These are phyloP conservation scores for Russula olivacea DNA, from an alignment of 768 basidiomycete genomes.

Conservation along the genomic window DNA sequence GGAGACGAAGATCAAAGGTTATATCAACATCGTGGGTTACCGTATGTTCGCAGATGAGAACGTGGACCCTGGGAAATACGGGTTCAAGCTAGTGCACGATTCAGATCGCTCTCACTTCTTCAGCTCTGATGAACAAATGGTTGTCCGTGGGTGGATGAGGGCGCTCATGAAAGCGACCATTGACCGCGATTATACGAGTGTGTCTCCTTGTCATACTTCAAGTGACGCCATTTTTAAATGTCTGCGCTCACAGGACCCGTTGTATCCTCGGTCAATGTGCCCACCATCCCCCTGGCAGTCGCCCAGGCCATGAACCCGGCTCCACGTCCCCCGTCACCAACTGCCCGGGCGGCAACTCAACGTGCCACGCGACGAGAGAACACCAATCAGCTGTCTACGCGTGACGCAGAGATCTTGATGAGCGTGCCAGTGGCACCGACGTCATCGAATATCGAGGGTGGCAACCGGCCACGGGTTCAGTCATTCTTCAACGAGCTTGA, in stretches of 20 bases:
- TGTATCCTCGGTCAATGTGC: constrained; percentile 93
- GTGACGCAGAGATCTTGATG: constrained; percentile 66
- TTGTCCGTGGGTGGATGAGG: constrained; percentile 99
- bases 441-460: constrained; percentile 28
- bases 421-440: constrained; percentile 57
- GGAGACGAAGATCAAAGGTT: constrained; percentile 97
- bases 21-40: constrained; percentile 86
- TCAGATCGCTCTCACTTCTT: constrained; percentile 84
- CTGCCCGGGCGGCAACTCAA: constrained; percentile 81
- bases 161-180: constrained; percentile 99
- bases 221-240: not conserved
- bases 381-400: constrained; percentile 70
- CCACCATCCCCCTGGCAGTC: constrained; percentile 89
- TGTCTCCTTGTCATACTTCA: constrained; percentile 28
- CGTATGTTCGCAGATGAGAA: constrained; percentile 91
- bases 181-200: constrained; percentile 85
- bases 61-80: constrained; percentile 86
- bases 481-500: constrained; percentile 44
- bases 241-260: constrained; percentile 61
- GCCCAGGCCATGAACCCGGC: constrained; percentile 97
- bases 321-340: constrained; percentile 90
- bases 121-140: constrained; percentile 79
- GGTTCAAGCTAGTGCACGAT: constrained; percentile 91
- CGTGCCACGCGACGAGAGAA: constrained; percentile 81
- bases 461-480: constrained; percentile 47